These are phyloP conservation scores for Polygonum maritimum DNA, from an alignment of 148 eudicot species.

Conservation along the genomic window DNA sequence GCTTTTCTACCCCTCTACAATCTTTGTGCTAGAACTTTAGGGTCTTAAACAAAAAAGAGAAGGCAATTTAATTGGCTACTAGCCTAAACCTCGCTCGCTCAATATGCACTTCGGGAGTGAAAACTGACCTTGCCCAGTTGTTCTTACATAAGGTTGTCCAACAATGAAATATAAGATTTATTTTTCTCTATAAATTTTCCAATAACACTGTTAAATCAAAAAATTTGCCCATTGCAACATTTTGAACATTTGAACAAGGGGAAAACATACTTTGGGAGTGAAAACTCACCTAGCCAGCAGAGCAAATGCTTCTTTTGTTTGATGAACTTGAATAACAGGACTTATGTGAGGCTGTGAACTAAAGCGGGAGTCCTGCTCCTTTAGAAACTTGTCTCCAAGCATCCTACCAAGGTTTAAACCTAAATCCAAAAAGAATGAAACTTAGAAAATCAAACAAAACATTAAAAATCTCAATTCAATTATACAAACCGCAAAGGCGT, in stretches of 20 bases:
- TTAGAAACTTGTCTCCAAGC: conserved; percentile 93
- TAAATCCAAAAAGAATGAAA: conserved; percentile 8
- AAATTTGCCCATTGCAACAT: neutral
- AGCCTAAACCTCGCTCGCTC: neutral
- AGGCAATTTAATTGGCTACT: neutral
- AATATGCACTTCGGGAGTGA: neutral
- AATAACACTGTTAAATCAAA: neutral
- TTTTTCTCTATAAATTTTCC: neutral
- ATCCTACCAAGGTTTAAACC: conserved; percentile 88
- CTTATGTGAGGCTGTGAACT: conserved; percentile 84
- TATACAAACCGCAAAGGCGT: conserved; percentile 60
- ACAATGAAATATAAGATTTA: neutral
- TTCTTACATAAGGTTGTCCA: conserved; percentile 22
- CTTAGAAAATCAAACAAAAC: neutral
- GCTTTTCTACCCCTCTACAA: neutral
- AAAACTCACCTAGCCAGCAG: conserved; percentile 71
- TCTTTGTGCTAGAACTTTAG: neutral
- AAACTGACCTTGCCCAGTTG: conserved; percentile 81
- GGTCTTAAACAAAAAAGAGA: neutral
- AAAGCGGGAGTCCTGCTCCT: conserved; percentile 88
- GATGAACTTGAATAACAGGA: conserved; percentile 50
- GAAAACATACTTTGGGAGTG: neutral
- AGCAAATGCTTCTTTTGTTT: conserved; percentile 54
- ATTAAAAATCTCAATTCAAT: neutral
- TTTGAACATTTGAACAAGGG: neutral